Base-by-base conservation (phyloP, 2,329 filamentous ascomycete species). In the Dactylellina haptotyla region DNA sequence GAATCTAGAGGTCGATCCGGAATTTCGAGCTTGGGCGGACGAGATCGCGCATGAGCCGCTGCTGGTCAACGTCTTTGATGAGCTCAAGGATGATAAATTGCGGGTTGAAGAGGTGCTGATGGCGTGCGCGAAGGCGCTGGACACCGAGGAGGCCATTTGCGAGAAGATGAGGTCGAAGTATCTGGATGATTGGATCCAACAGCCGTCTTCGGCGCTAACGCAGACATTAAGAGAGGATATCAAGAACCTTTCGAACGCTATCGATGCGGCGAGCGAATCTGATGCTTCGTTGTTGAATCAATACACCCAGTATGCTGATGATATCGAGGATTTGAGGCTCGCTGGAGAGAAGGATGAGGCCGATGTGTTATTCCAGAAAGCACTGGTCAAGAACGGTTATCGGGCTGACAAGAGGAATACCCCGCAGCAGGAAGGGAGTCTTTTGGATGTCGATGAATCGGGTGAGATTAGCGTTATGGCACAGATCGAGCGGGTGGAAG, bases 131-230 rank as follows among this genome's bases (percentile, higher is more conserved):
- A 96, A 96, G 80, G 91, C 96, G 78, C 83, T 99, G 43, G 95
- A 99, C 77, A 93, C 95, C 88, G 95, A 99, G 81, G 96, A 98
- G 82, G 96, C 92, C 64, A 92, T 98, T 0, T 99, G 95, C 80
- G 95, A 99, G 81, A 99, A 98, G 84, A 99, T 99, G 95, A 88
- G 95, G 50, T 96, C 93, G 10, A 99, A 99, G 80, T 98, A 98
- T 80, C 93, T 94, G 63, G 86, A 85, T 26, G 94, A 98, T 62
- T 99, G 95, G 95, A 97, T 92, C 16, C 95, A 99, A 79, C 95
- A 99, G 79, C 95, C 95, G 9, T 98, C 94, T 80, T 92, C 91
- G 30, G 86, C 92, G 65, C 85, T 99, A 41, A 99, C 94, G 0
- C 89, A 91, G 2, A 98, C 94, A 0, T 83, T 99, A 54, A 87